These are phyloP conservation scores for Collybiopsis luxurians DNA, from an alignment of 768 basidiomycete genomes.

Conservation along the genomic window DNA sequence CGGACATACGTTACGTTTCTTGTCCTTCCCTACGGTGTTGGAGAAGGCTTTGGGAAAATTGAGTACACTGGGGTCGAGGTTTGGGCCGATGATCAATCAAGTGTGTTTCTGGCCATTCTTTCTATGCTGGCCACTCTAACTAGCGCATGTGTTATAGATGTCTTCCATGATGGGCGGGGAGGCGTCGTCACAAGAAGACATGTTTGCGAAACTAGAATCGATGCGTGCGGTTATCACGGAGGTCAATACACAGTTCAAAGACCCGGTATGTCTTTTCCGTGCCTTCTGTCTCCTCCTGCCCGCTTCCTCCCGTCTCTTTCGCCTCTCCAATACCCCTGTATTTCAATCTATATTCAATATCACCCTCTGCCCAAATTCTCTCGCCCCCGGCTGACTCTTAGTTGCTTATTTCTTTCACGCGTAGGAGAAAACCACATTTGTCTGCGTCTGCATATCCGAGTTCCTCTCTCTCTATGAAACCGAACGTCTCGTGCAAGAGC, in stretches of 20 bases:
- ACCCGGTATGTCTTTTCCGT: slow-evolving; percentile 65
- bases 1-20: slow-evolving; percentile 95
- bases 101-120: slow-evolving; percentile 23
- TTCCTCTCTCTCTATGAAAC: slow-evolving; percentile 99
- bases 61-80: slow-evolving; percentile 87
- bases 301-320: too few species aligned
- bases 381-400: background rate
- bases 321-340: background rate
- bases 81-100: slow-evolving; percentile 96
- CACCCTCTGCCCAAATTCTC: too few species aligned
- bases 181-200: slow-evolving; percentile 89
- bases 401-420: background rate
- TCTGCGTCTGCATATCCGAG: slow-evolving; percentile 98
- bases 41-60: slow-evolving; percentile 97
- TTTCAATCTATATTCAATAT: too few species aligned
- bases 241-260: slow-evolving; percentile 99
- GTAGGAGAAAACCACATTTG: slow-evolving; percentile 97
- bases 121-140: background rate
- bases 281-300: background rate
- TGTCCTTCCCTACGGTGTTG: slow-evolving; percentile 97
- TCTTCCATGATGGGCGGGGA: slow-evolving; percentile 95
- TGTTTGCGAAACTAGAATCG: slow-evolving; percentile 96
- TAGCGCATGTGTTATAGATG: slow-evolving; percentile 52
- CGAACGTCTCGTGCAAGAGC: slow-evolving; percentile 94
- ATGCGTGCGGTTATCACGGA: slow-evolving; percentile 98